Evolutionary conservation across 2,329 filamentous ascomycete genomes (phyloP).

Genomic region (Gyromitra esculenta): DNA sequence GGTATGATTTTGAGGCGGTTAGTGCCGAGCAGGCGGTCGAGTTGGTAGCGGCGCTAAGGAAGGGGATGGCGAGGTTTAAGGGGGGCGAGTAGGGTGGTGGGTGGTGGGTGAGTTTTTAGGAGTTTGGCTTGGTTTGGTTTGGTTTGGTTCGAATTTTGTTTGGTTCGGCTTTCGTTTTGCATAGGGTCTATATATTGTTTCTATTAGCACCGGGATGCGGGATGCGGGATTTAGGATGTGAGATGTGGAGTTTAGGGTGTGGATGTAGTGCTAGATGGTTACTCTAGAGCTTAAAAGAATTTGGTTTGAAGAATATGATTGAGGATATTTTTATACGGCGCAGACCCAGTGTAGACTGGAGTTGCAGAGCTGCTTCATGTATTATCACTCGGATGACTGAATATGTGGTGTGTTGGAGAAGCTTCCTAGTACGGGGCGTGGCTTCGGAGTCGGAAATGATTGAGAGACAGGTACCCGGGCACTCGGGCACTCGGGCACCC

Average conservation of each 20-base stretch:
- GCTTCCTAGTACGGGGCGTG: too few relatives aligned
- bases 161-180: background rate
- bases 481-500: too few relatives aligned
- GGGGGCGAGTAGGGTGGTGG: slow-evolving; percentile 21
- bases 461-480: too few relatives aligned
- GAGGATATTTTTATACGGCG: background rate
- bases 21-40: slow-evolving; percentile 77
- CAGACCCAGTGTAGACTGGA: background rate
- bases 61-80: slow-evolving; percentile 72
- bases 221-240: too few relatives aligned
- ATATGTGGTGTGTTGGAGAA: too few relatives aligned
- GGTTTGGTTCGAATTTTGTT: background rate
- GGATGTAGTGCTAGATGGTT: background rate
- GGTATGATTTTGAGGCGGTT: slow-evolving; percentile 86
- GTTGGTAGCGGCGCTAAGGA: slow-evolving; percentile 81
- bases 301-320: background rate
- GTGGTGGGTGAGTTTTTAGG: background rate
- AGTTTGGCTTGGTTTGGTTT: background rate
- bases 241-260: background rate
- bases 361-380: background rate
- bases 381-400: background rate
- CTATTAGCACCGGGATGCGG: too few relatives aligned
- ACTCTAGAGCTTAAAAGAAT: background rate
- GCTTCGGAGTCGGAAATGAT: too few relatives aligned
- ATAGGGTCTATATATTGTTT: too few relatives aligned